A percentile compares a stretch with the other conserved stretches of the same genome.
Evolutionary conservation across 108 stramenopile species (phyloP).

Genomic region (Conticribra guillardii): DNA sequence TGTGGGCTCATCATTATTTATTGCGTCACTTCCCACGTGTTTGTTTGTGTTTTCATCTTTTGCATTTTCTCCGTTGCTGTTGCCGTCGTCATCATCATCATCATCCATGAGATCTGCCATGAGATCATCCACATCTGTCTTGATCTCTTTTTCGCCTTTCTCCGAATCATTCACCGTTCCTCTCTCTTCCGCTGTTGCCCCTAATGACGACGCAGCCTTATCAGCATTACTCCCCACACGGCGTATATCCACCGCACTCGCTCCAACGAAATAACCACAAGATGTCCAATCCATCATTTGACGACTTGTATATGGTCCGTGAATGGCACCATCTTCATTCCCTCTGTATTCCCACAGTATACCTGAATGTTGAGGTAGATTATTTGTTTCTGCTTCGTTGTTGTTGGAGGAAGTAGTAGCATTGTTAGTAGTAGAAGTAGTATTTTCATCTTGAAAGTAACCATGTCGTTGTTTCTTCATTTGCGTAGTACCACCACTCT

Average conservation of each 20-base stretch:
- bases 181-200: not conserved
- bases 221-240: constrained; percentile 21
- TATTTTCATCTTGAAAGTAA: constrained; percentile 31
- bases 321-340: constrained; percentile 75
- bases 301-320: constrained; percentile 79
- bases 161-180: not conserved
- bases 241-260: constrained; percentile 76
- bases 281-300: constrained; percentile 84
- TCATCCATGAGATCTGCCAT: constrained; percentile 75
- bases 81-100: constrained; percentile 65
- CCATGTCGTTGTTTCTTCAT: constrained; percentile 34
- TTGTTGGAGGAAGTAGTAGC: constrained; percentile 1
- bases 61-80: constrained; percentile 12
- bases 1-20: constrained; percentile 1
- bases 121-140: constrained; percentile 63
- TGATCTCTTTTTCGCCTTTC: constrained; percentile 8
- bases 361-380: not conserved
- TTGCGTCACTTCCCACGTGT: no score
- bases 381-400: not conserved
- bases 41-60: constrained; percentile 6
- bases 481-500: not conserved
- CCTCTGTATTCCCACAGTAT: constrained; percentile 83
- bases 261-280: constrained; percentile 84
- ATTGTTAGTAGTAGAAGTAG: not conserved
- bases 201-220: not conserved